Conservation (phyloP, 805 yeast species). For the Metschnikowia lunata region DNA sequence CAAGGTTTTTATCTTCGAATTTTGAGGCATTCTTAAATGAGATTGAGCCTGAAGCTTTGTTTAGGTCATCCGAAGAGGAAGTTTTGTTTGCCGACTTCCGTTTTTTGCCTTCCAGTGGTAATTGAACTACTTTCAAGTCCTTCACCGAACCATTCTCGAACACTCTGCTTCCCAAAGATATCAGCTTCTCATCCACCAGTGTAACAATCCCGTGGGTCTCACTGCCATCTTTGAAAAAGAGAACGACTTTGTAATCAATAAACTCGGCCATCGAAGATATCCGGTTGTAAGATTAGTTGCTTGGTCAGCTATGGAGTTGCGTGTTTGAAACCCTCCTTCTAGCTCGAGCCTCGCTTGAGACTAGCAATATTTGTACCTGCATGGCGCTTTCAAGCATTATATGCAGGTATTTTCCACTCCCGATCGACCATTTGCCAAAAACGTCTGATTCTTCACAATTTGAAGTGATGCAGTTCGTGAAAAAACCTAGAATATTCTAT, state of each 20-base stretch:
- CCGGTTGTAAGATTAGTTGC: too few species aligned
- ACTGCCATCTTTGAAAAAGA: conserved; percentile 37
- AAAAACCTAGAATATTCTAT: too few species aligned
- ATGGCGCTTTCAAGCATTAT: too few species aligned
- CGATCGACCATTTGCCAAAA: too few species aligned
- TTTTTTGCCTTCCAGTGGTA: conserved; percentile 35
- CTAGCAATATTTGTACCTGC: too few species aligned
- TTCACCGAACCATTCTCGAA: conserved; percentile 38
- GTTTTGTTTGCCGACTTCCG: conserved; percentile 5
- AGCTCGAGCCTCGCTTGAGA: too few species aligned
- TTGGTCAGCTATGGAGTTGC: too few species aligned
- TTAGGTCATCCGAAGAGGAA: conserved; percentile 27
- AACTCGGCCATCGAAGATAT: conserved; percentile 23
- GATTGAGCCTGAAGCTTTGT: conserved; percentile 15
- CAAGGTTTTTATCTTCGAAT: conserved; percentile 22
- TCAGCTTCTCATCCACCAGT: conserved; percentile 27
- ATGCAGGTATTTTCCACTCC: too few species aligned
- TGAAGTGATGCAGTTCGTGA: too few species aligned
- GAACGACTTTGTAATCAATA: conserved; percentile 37
- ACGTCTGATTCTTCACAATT: too few species aligned
- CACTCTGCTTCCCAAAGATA: conserved; percentile 24
- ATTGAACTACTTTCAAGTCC: conserved; percentile 52
- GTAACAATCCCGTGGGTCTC: conserved; percentile 31
- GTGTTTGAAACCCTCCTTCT: too few species aligned
- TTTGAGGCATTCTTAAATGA: conserved; percentile 15